phyloP scores from a whole-genome alignment of 2,329 filamentous ascomycete genomes.

The Acarospora socialis region DNA sequence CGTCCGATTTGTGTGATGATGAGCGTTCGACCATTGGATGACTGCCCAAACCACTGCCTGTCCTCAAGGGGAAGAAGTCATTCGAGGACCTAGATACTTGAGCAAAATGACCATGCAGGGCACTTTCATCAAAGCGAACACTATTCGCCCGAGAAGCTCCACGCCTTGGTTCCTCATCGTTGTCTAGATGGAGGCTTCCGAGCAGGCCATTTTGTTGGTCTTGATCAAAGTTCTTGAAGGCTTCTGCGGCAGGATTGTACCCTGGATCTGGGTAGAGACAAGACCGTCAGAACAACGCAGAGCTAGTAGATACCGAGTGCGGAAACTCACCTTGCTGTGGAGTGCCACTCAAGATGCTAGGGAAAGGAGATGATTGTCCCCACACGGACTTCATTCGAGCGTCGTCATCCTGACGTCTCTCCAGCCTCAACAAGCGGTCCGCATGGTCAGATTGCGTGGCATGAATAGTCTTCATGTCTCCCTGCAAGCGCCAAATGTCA shows the following conservation, averaged over 20 bases:
- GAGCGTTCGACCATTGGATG: constrained; percentile 79
- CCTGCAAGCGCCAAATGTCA: constrained; percentile 51
- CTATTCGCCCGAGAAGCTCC: constrained; percentile 89
- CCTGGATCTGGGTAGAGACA: constrained; percentile 47
- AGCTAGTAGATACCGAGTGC: constrained; percentile 1
- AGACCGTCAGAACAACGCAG: constrained; percentile 5
- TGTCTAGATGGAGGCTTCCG: constrained; percentile 68
- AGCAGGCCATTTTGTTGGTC: constrained; percentile 71
- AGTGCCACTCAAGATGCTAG: constrained; percentile 67
- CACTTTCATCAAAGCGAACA: constrained; percentile 93
- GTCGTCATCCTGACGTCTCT: constrained; percentile 49
- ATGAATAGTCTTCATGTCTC: constrained; percentile 47
- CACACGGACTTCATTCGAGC: constrained; percentile 68
- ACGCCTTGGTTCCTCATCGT: constrained; percentile 72
- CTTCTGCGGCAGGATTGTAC: constrained; percentile 64
- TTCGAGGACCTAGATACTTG: constrained; percentile 70
- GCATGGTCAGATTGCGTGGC: constrained; percentile 46
- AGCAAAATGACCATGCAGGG: constrained; percentile 78
- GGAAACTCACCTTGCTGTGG: constrained; percentile 66
- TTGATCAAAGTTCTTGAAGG: constrained; percentile 76
- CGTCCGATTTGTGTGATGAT: constrained; percentile 89
- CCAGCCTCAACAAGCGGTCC: constrained; percentile 46
- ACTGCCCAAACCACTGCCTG: constrained; percentile 63
- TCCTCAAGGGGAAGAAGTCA: constrained; percentile 65
- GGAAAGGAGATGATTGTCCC: constrained; percentile 73